Evolutionary conservation across 768 basidiomycete genomes (phyloP).

Genomic region (Trametes elegans): DNA sequence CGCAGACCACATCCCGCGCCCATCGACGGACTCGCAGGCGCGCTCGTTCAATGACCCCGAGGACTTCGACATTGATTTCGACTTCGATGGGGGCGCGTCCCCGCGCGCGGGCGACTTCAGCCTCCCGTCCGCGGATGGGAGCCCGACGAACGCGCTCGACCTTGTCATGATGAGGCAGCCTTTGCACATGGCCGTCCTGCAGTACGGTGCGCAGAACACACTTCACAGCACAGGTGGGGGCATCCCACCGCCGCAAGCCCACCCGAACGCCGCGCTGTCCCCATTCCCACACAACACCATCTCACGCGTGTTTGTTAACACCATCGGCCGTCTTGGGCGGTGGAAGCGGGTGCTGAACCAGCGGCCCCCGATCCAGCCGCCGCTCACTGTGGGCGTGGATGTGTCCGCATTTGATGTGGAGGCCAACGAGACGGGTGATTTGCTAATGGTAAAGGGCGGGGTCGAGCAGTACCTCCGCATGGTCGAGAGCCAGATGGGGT

Average conservation of each 20-base stretch:
- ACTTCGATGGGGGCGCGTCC: slow-evolving; percentile 45
- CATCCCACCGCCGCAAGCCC: slow-evolving; percentile 27
- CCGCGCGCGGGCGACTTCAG: slow-evolving; percentile 14
- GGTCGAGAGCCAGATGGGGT: slow-evolving; percentile 38
- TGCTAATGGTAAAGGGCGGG: slow-evolving; percentile 58
- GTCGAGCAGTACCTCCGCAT: slow-evolving; percentile 66
- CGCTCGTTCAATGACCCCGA: slow-evolving; percentile 40
- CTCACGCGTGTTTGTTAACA: slow-evolving; percentile 75
- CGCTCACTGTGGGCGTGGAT: slow-evolving; percentile 41
- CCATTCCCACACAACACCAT: slow-evolving; percentile 61
- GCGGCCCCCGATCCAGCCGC: slow-evolving; percentile 35
- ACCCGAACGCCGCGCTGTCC: slow-evolving; percentile 43
- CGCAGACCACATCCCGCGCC: slow-evolving; percentile 5
- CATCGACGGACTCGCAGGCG: slow-evolving; percentile 16
- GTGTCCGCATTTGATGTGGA: slow-evolving; percentile 75
- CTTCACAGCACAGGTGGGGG: slow-evolving; percentile 18
- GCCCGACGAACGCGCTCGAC: slow-evolving; percentile 45
- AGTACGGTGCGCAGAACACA: slow-evolving; percentile 40
- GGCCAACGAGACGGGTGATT: slow-evolving; percentile 54
- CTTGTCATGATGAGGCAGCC: slow-evolving; percentile 66
- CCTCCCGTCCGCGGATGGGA: slow-evolving; percentile 11
- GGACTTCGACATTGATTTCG: slow-evolving; percentile 76
- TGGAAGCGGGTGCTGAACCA: slow-evolving; percentile 78
- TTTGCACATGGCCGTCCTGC: slow-evolving; percentile 48
- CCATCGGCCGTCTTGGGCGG: slow-evolving; percentile 77